Evolutionary conservation across 1,139 yeast species (phyloP).

Genomic region (Suhomyces wounanorum): DNA sequence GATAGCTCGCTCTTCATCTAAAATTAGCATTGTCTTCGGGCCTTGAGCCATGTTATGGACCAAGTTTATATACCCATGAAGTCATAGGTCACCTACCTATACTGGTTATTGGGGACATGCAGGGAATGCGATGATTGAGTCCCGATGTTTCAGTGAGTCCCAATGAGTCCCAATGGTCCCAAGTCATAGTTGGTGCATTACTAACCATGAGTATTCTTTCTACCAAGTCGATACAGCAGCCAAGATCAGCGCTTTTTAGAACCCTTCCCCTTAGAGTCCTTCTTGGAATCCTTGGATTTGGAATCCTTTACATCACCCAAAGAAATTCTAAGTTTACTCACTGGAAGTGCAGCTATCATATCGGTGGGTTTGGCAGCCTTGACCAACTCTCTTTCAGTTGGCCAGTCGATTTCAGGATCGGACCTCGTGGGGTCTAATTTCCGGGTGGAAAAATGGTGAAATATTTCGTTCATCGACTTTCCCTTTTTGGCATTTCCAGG

Average conservation of each 20-base stretch:
- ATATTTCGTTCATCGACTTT: conserved; percentile 71
- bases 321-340: conserved; percentile 41
- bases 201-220: no score
- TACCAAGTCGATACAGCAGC: no score
- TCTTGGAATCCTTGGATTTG: conserved; percentile 2
- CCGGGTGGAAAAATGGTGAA: conserved; percentile 59
- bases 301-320: conserved; percentile 16
- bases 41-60: neutral
- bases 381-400: conserved; percentile 60
- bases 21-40: neutral
- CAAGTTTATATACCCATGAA: neutral
- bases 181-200: no score
- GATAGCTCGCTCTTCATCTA: neutral
- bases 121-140: no score
- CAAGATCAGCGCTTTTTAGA: neutral
- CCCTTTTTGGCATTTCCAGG: conserved; percentile 92
- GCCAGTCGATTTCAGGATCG: conserved; percentile 72
- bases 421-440: conserved; percentile 51
- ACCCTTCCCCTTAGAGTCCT: neutral
- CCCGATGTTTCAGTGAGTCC: no score
- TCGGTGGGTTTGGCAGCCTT: conserved; percentile 58
- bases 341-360: conserved; percentile 40
- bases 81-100: neutral
- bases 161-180: no score
- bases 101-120: neutral